Base-by-base conservation (phyloP, 805 yeast genomes). In the Barnettozyma salicaria region DNA sequence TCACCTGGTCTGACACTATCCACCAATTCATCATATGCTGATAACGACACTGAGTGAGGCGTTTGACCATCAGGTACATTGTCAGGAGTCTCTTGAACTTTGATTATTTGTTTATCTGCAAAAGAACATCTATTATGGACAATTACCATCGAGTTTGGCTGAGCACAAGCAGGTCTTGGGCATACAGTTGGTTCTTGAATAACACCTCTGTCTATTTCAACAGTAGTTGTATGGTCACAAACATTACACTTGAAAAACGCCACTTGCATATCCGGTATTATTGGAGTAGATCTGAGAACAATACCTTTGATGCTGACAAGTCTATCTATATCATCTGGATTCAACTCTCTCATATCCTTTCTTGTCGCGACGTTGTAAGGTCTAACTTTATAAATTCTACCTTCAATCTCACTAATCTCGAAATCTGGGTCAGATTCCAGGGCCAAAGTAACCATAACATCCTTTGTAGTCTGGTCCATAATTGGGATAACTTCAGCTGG, bases 31-130 rank as follows among this genome's bases (percentile, higher is more conserved):
- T 92, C 98, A 56, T 90, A 92, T 1, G 86, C 95, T 65, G 96
- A 87, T 20, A 92, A 65, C 6, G 95, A 86, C 32, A 92, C 85
- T 11, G 96, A 81, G 60, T 92, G 98, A 2, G 98, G 98, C 3
- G 98, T 92, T 62, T 92, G 98, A 13, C 98, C 98, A 63, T 85
- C 97, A 4, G 98, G 98, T 12, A 90, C 95, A 44, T 78, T 70
- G 60, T 92, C 98, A 1, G 96, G 96, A 0, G 96, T 88, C 61
- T 92, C 98, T 62, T 92, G 98, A 28, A 92, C 65, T 53, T 86
- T 85, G 48, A 92, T 78, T 20, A 92, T 90, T 62, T 92, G 99
- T 56, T 90, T 92, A 61, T 92, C 97, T 19, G 95, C 92, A 61
- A 90, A 92, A 1, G 86, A 74, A 25, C 95, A 84, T 49, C 98